Percentiles rank a stretch among this genome's conserved stretches.
Evolutionary conservation across 2,329 filamentous ascomycete species (phyloP).

Genomic region (Ophiostoma tasmaniense): DNA sequence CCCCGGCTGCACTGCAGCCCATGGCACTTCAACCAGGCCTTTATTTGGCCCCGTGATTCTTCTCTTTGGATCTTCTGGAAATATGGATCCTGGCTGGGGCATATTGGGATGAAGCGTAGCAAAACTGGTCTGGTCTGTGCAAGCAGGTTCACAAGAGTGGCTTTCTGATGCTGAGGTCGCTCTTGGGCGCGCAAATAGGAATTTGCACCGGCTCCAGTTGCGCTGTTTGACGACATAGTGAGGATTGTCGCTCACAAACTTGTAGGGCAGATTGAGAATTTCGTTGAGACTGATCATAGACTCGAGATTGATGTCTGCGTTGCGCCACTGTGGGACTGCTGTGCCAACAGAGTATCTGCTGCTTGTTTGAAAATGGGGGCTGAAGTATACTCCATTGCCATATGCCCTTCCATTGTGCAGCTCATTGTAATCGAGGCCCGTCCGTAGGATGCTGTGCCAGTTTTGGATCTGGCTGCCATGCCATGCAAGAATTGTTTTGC

Average conservation of each 20-base stretch:
- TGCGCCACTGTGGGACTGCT: constrained; percentile 45
- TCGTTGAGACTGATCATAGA: constrained; percentile 70
- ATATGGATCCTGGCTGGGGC: neutral
- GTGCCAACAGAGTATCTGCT: constrained; percentile 35
- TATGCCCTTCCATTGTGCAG: constrained; percentile 57
- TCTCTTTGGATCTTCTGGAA: neutral
- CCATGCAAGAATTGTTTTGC: constrained; percentile 67
- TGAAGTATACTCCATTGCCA: constrained; percentile 79
- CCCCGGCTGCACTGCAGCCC: constrained; percentile 4
- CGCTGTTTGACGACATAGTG: constrained; percentile 65
- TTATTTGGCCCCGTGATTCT: too few relatives aligned
- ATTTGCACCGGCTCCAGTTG: constrained; percentile 86
- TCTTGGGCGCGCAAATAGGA: constrained; percentile 53
- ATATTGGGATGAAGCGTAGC: too few relatives aligned
- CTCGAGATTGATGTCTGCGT: constrained; percentile 53
- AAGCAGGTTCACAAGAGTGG: too few relatives aligned
- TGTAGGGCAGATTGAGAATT: constrained; percentile 62
- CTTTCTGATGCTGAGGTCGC: constrained; percentile 10
- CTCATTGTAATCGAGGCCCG: constrained; percentile 65
- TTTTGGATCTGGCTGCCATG: constrained; percentile 70
- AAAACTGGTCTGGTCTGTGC: neutral
- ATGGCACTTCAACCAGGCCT: neutral
- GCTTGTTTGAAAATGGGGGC: constrained; percentile 50
- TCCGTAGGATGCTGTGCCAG: constrained; percentile 84
- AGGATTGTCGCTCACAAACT: constrained; percentile 49